Base-by-base conservation (phyloP, 1,139 yeast species). In the Lodderomyces pseudojiufengensis region DNA sequence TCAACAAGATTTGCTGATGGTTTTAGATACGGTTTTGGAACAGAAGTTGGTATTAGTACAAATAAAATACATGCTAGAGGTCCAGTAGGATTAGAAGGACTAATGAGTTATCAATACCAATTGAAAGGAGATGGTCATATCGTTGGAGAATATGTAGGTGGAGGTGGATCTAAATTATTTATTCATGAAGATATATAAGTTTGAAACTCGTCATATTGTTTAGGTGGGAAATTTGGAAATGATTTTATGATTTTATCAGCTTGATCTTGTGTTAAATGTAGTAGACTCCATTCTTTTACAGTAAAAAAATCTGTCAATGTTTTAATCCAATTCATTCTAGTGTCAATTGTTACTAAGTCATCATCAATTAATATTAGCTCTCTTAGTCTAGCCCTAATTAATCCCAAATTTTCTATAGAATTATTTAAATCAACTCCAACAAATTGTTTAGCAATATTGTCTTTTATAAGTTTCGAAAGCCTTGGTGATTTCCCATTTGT, bases 1-100 rank as follows among this genome's bases (percentile, higher is more conserved):
- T 84, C 95, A 8, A 87, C 97, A 2, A 73, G 99, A 54, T 94
- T 94, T 63, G 97, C 98, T 8, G 99, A 94, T 61, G 99, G 99
- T 2, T 92, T 87, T 70, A 77, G 98, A 56, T 94, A 88, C 55
- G 99, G 99, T 0, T 92, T 94, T 56, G 99, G 99, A 36, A 84
- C 98, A 7, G 99, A 94, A 60, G 98, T 94, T 21, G 99, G 99
- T 27, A 90, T 94, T 43, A 84, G 95, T 41, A 94, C 98, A 32
- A 88, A 90, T 55, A 92, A 92, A 59, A 87, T 94, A 47, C 98
- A 94, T 56, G 96, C 98, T 10, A 76, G 98, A 51, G 99, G 99
- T 1, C 99, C 98, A 9, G 97, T 94, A 25, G 99, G 99, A 2
- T 73, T 94, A 31, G 98, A 94, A 55, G 99, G 99, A 1, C 71